Conservation (phyloP, 768 basidiomycete species). For the Boletales sp. region DNA sequence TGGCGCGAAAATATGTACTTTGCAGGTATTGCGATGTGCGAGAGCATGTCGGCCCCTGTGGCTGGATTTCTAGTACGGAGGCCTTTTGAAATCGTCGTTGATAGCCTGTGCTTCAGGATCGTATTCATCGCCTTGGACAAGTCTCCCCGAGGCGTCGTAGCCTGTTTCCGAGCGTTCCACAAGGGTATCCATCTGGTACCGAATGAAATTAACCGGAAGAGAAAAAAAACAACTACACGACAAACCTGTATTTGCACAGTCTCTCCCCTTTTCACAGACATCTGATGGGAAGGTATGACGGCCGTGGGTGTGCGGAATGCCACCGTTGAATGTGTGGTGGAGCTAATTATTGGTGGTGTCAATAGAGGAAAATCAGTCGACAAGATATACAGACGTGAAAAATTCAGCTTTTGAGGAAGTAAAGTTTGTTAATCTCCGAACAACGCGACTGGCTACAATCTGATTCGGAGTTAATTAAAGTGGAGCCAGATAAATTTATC, state of each 20-base stretch:
- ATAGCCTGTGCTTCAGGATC: conserved; percentile 61
- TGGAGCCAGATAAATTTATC: not conserved
- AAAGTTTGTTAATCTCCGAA: conserved; percentile 64
- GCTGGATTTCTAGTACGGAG: conserved; percentile 33
- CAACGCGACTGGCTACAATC: conserved; percentile 63
- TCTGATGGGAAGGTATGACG: conserved; percentile 25
- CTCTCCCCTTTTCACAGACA: conserved; percentile 38
- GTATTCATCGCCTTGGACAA: conserved; percentile 41
- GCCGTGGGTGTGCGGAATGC: conserved; percentile 49
- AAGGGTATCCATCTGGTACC: conserved; percentile 64
- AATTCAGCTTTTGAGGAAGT: conserved; percentile 45
- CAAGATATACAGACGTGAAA: conserved; percentile 43
- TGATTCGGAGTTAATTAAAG: conserved; percentile 22
- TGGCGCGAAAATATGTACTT: not conserved
- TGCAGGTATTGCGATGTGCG: not conserved
- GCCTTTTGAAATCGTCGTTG: conserved; percentile 62
- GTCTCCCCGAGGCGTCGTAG: conserved; percentile 57
- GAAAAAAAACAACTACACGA: not conserved
- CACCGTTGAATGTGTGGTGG: conserved; percentile 47
- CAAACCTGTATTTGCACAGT: conserved; percentile 61
- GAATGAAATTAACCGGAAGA: conserved; percentile 5
- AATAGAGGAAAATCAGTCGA: conserved; percentile 20
- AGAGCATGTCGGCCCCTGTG: not conserved
- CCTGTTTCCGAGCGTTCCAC: conserved; percentile 44
- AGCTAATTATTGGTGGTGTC: conserved; percentile 29